Base-by-base conservation (phyloP, 176 grass and related monocot genomes). In the Raddia guianensis region DNA sequence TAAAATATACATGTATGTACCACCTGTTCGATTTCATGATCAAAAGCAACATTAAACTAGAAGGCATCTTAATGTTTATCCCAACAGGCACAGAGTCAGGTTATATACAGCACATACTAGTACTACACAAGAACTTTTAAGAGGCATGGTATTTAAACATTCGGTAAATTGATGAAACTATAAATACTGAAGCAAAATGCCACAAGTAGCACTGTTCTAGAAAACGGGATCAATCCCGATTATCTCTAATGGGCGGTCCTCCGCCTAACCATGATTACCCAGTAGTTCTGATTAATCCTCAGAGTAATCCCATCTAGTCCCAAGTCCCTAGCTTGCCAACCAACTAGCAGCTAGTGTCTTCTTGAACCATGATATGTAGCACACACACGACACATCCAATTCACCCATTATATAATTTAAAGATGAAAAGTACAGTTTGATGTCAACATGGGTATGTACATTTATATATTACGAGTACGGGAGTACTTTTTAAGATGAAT, bases 11-110 rank as follows among this genome's bases (percentile, higher is more conserved):
- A 34, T 70, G 10, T 10, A 81, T 61, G 14, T 4, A 71, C 13
- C 13, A 81, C 70, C 37, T 45, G 18, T 11, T 11, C 49, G 2
- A 72, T 74, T 82, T 44, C 18, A 27, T 74, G 40, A 82, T n/a
- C 12, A 35, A 66, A 48, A 68, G 12, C 13, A 47, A 46, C 56
- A 21, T 57, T 66, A 67, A 35, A 9, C 13, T 57, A 66, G 21
- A 35, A 72, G 18, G 10, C 34, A 62, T 43, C 48, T 78, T 37
- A 51, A 53, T 27, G 32, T 12, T 3, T 19, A 77, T 50, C 33
- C 33, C 15, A 1, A 12, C 19, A 66, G 5, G 11, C 0, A 44
- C n/a, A 13, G 15, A 57, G 5, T 48, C 19, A 68, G 8, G 11
- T 77, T 6, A 7, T 68, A 11, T 65, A 58, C 9, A 6, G 14